phyloP scores from a whole-genome alignment of 495 filamentous ascomycete species.

The Clohesyomyces aquaticus region DNA sequence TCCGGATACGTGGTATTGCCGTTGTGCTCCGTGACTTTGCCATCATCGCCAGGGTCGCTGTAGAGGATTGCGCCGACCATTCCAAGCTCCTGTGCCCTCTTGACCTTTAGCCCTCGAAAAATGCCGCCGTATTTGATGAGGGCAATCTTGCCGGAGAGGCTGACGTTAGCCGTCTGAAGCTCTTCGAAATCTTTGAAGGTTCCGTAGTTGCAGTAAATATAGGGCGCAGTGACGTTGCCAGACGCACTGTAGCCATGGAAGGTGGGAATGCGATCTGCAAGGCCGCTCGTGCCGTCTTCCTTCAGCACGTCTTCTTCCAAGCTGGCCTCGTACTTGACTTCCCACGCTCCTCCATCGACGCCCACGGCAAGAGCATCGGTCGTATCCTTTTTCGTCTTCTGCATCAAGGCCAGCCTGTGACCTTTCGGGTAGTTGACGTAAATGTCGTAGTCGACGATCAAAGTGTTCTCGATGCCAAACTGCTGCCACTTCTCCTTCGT shows the following conservation, averaged over 20 bases:
- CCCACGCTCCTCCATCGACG: conserved; percentile 49
- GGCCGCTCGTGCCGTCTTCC: conserved; percentile 75
- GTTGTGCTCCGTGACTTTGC: conserved; percentile 75
- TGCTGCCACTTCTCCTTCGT: conserved; percentile 83
- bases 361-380: conserved; percentile 18
- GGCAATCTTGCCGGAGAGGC: conserved; percentile 81
- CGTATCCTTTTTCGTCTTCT: conserved; percentile 53
- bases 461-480: conserved; percentile 73
- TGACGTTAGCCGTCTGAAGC: conserved; percentile 73
- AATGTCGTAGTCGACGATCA: conserved; percentile 80
- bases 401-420: conserved; percentile 76
- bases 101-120: conserved; percentile 91
- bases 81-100: conserved; percentile 87
- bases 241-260: conserved; percentile 95
- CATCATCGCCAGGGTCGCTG: conserved; percentile 88
- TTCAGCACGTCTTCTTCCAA: conserved; percentile 85
- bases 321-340: conserved; percentile 76
- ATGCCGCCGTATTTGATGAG: conserved; percentile 83
- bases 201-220: conserved; percentile 88
- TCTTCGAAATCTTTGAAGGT: conserved; percentile 85
- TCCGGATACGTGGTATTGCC: conserved; percentile 81
- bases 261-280: conserved; percentile 77
- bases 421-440: conserved; percentile 89
- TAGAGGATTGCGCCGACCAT: conserved; percentile 88
- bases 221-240: conserved; percentile 84